These are phyloP conservation scores for Kernera saxatilis DNA, from an alignment of 345 rosid species.

Conservation along the genomic window DNA sequence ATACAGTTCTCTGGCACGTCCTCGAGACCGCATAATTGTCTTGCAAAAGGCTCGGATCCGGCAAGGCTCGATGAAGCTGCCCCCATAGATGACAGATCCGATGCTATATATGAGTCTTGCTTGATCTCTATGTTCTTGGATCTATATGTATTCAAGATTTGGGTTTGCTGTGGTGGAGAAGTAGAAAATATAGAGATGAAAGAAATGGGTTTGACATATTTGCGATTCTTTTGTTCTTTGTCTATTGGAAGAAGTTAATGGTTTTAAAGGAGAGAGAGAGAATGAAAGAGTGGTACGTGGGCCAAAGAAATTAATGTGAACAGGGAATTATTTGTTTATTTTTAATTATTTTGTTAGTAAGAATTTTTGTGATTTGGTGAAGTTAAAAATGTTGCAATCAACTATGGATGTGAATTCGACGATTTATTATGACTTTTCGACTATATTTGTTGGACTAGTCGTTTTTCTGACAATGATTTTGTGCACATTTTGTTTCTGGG, in stretches of 20 bases:
- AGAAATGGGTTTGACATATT: conserved; percentile 41
- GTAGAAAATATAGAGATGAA: conserved; percentile 51
- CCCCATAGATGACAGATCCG: conserved; percentile 48
- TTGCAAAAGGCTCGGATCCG: conserved; percentile 4
- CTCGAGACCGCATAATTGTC: conserved; percentile 32
- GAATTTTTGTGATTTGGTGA: conserved; percentile 7
- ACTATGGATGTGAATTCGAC: neutral
- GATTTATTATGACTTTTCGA: conserved; percentile 1
- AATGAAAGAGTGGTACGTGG: conserved; percentile 8
- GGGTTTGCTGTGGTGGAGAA: conserved; percentile 45
- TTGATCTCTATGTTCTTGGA: neutral
- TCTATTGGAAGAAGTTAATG: conserved; percentile 13
- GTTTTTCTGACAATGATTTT: neutral
- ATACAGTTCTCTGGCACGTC: conserved; percentile 77
- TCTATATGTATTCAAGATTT: neutral
- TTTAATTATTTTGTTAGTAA: neutral
- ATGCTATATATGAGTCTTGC: neutral
- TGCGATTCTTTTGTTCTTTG: conserved; percentile 28
- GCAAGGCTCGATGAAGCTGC: conserved; percentile 41
- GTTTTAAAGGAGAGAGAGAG: conserved; percentile 13
- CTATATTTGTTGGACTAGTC: neutral
- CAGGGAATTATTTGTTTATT: neutral
- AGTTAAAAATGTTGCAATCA: neutral
- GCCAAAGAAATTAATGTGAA: conserved; percentile 11
- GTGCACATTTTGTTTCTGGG: neutral